Percentiles rank a stretch among this genome's conserved stretches.
Evolutionary conservation across 2,329 filamentous ascomycete genomes (phyloP).

Genomic region (Monosporascus sp.): DNA sequence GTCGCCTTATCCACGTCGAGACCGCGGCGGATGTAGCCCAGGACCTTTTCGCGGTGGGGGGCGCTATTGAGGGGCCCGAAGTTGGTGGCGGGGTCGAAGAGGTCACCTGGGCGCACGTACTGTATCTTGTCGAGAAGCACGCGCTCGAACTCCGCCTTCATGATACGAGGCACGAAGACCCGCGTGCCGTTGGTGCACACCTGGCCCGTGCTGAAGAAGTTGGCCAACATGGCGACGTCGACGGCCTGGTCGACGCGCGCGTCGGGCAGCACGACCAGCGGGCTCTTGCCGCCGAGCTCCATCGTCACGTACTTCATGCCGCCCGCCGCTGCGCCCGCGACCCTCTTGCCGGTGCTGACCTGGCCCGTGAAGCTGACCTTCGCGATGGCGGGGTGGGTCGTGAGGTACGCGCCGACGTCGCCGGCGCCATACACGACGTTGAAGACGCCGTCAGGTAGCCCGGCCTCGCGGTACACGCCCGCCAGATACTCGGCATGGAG

Average conservation of each 20-base stretch:
- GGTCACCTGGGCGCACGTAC: slow-evolving; percentile 65
- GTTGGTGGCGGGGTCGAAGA: slow-evolving; percentile 70
- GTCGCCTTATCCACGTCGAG: slow-evolving; percentile 68
- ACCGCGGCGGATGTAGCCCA: slow-evolving; percentile 71
- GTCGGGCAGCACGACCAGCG: slow-evolving; percentile 74
- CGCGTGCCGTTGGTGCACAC: slow-evolving; percentile 91
- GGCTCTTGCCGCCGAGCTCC: slow-evolving; percentile 86
- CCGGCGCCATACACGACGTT: slow-evolving; percentile 81
- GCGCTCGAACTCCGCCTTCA: slow-evolving; percentile 66
- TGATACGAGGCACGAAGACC: slow-evolving; percentile 68
- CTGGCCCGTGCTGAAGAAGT: slow-evolving; percentile 87
- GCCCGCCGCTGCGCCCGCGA: slow-evolving; percentile 68
- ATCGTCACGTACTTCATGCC: slow-evolving; percentile 89
- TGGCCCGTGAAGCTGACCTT: slow-evolving; percentile 91
- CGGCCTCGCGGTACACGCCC: slow-evolving; percentile 71
- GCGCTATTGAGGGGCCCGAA: slow-evolving; percentile 78
- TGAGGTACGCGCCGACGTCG: slow-evolving; percentile 70
- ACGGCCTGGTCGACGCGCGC: slow-evolving; percentile 76
- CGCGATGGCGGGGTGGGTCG: slow-evolving; percentile 65
- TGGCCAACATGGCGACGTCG: slow-evolving; percentile 87
- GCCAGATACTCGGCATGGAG: slow-evolving; percentile 75
- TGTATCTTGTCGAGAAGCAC: slow-evolving; percentile 65
- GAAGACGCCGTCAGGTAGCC: slow-evolving; percentile 77
- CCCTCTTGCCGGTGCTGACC: slow-evolving; percentile 76
- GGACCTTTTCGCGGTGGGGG: slow-evolving; percentile 71